Evolutionary conservation across 306 rosid species (phyloP), one percentile per base, ranked within the genome.

Genomic region (Casuarina cunninghamiana): DNA sequence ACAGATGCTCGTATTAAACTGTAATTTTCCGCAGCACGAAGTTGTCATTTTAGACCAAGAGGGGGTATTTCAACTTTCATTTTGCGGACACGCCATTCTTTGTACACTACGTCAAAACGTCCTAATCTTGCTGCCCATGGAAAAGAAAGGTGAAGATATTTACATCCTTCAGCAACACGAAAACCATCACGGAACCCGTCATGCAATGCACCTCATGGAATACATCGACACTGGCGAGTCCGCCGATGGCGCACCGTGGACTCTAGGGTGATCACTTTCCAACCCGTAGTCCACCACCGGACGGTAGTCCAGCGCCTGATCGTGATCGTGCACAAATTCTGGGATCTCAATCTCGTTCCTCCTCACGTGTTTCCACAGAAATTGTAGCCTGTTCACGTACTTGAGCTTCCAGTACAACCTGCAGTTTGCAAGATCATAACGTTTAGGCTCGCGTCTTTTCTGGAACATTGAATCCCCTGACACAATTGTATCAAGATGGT

Each of bases 11-110:
- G 32, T 26, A 26, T 26, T 50, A 68, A 81, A 50, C 54, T 12
- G 17, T 50, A 73, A 53, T 61, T 92, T 85, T 92, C 90, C 62
- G 8, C 90, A 0, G 90, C 96, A 15, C 85, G 78, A 17, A 92
- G 87, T 75, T 89, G 12, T 55, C 11, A 19, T 55, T 55, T 7
- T 6, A 9, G 5, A 10, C 32, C 19, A 6, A 6, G 10, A 6
- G 10, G 8, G 4, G 67, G 1, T 32, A 26, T 32, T 61, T 35
- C 37, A 37, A 35, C 63, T 32, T 57, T 57, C 15, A 0, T 57
- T 57, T n/a, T 21, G 11, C 65, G 11, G 5, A 0, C 65, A 58
- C 65, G 65, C 39, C 65, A 58, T 57, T 57, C 65, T 10, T 58
- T 21, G 65, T 26, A 58, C 65, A 58, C 9, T 32, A 8, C 26